Evolutionary conservation across 129 eudicot genomes (phyloP).

Genomic region (Flaveria robusta): DNA sequence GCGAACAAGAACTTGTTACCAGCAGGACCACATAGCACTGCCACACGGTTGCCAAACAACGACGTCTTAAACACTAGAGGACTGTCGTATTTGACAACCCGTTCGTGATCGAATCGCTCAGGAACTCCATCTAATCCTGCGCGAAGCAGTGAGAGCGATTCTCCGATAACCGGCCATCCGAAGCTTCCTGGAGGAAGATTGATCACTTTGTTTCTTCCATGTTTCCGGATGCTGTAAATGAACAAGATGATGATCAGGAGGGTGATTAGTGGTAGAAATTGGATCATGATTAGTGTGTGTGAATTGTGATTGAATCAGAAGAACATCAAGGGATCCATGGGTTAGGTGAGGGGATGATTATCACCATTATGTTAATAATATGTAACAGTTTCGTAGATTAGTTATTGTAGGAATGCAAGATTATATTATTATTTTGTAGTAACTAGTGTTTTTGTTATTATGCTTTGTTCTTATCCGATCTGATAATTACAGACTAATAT

Average conservation of each 20-base stretch:
- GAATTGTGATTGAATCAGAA: not conserved
- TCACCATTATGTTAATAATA: not conserved
- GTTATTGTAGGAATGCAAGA: no score
- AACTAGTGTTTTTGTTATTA: no score
- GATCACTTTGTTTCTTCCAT: not conserved
- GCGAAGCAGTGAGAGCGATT: conserved; percentile 27
- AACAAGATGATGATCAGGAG: not conserved
- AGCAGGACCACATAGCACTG: conserved; percentile 48
- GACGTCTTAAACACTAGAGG: conserved; percentile 51
- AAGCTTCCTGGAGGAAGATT: conserved; percentile 32
- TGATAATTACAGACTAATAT: no score
- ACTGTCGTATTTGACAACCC: conserved; percentile 29
- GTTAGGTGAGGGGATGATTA: not conserved
- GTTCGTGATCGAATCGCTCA: conserved; percentile 28
- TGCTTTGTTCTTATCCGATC: no score
- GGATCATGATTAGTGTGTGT: not conserved
- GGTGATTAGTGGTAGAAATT: not conserved
- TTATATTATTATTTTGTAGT: no score
- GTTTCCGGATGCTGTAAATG: not conserved
- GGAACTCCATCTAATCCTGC: conserved; percentile 38
- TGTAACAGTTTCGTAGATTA: no score
- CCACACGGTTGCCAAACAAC: conserved; percentile 47
- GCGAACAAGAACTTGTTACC: conserved; percentile 62
- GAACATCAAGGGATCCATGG: not conserved
- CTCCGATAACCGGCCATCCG: conserved; percentile 54